Conservation (phyloP, 2,329 filamentous ascomycete genomes). For the Corinectria fuckeliana region DNA sequence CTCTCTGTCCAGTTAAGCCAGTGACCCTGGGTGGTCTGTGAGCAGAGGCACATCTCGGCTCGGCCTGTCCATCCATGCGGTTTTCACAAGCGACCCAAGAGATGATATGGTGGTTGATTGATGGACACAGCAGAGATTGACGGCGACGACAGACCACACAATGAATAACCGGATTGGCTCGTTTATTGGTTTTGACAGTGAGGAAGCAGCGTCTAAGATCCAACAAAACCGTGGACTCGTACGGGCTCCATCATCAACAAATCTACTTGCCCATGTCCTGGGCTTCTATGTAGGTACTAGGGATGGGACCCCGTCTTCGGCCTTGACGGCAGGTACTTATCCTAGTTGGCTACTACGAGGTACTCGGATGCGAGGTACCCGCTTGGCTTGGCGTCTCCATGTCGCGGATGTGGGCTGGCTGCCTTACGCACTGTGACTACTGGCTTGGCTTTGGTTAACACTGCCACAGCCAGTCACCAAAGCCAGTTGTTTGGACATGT, state of each 20-base stretch:
- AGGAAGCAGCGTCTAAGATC: slow-evolving; percentile 1
- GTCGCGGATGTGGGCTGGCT: background rate
- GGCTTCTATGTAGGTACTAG: no score
- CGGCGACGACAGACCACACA: background rate
- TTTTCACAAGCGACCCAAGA: slow-evolving; percentile 17
- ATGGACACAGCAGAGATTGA: slow-evolving; percentile 4
- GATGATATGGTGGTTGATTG: background rate
- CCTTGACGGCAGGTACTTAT: background rate
- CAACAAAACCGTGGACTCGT: slow-evolving; percentile 13
- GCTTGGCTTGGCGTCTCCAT: background rate
- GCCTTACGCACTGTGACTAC: background rate
- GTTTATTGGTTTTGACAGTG: slow-evolving; percentile 6
- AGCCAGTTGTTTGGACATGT: background rate
- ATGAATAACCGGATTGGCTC: background rate
- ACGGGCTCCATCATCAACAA: slow-evolving; percentile 5
- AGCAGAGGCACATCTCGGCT: slow-evolving; percentile 19
- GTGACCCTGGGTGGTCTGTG: slow-evolving; percentile 13
- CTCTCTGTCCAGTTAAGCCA: slow-evolving; percentile 5
- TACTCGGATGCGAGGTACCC: background rate
- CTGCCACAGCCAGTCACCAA: background rate
- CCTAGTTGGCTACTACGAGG: background rate
- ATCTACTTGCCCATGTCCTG: background rate
- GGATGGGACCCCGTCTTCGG: background rate
- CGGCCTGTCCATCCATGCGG: slow-evolving; percentile 16
- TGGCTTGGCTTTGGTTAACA: background rate